Base-by-base conservation (phyloP, 768 basidiomycete species). In the Auriscalpium microsporum region DNA sequence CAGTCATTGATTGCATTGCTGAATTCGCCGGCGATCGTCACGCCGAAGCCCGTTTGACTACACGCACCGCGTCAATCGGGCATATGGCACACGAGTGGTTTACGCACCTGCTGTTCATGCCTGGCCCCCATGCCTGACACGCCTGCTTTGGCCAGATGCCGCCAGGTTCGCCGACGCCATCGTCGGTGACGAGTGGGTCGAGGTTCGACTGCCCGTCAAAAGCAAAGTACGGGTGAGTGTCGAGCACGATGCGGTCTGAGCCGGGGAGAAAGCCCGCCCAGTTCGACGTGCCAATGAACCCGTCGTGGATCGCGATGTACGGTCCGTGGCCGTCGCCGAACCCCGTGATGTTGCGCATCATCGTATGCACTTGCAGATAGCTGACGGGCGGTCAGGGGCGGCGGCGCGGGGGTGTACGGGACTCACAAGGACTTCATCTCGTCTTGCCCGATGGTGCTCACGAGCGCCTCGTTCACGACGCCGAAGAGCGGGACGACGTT, bases 1-100 rank as follows among this genome's bases (percentile, higher is more conserved):
- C 88, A 89, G 51, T 80, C 74, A 63, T 86, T 89, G 61, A 74
- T 76, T 10, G 81, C 84, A 2, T 75, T 75, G 51, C 85, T 80
- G 69, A 85, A 92, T 68, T 94, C 91, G 46, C 89, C 92, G 0
- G 81, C 82, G 23, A 85, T 65, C 13, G 82, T 82, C 40, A 92
- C 69, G 10, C 92, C 92, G 62, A 90, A 89, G 9, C 69, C 66
- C 56, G 63, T 69, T 65, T 67, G 78, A 65, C 75, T 78, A 48
- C 47, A 38, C 33, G 46, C 46, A 21, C 16, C 46, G 46, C 35
- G 11, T 8, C 14, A 14, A 14, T 17, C 8, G 8, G 2, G 28
- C 7, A 3, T 4, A 28, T 28, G 2, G 28, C 28, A 5, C 16
- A 19, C 42, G 37, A 8, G 8, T n/a, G 23, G 51, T 69, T 51